Percentiles rank a stretch among this genome's conserved stretches.
These are phyloP conservation scores for Jatropha curcas DNA, from an alignment of 345 rosid species.

Conservation along the genomic window DNA sequence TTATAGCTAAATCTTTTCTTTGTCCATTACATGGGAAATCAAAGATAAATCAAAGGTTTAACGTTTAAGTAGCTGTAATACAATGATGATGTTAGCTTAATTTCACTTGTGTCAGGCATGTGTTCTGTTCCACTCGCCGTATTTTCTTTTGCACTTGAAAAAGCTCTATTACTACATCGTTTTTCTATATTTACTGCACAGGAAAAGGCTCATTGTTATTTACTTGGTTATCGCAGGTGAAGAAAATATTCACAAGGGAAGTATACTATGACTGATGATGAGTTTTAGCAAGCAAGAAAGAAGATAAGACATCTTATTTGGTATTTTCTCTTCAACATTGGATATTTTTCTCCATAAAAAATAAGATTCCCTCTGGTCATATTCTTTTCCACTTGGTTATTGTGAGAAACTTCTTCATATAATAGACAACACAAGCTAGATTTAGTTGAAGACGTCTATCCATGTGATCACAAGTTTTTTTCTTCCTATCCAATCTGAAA, in stretches of 20 bases:
- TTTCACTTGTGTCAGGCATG: background rate
- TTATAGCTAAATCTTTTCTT: background rate
- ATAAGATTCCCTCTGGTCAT: conserved; percentile 7
- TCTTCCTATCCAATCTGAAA: background rate
- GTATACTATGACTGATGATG: conserved; percentile 47
- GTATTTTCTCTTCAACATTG: background rate
- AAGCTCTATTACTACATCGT: background rate
- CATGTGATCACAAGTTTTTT: background rate
- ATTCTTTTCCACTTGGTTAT: conserved; percentile 11
- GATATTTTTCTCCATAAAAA: background rate
- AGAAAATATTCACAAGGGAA: conserved; percentile 61
- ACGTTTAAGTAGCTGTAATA: background rate
- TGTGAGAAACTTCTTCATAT: conserved; percentile 7
- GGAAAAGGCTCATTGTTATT: conserved; percentile 12
- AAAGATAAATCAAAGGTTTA: background rate
- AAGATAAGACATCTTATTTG: background rate
- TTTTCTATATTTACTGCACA: background rate
- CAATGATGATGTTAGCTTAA: background rate
- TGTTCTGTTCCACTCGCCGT: background rate
- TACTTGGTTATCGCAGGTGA: conserved; percentile 48
- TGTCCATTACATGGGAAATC: background rate
- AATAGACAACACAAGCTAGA: background rate
- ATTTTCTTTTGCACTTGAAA: background rate
- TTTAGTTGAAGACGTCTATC: conserved; percentile 10
- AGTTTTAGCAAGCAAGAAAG: conserved; percentile 1